These are phyloP conservation scores for Microcyclosporella mali DNA, from an alignment of 2,329 filamentous ascomycete species.

Conservation along the genomic window DNA sequence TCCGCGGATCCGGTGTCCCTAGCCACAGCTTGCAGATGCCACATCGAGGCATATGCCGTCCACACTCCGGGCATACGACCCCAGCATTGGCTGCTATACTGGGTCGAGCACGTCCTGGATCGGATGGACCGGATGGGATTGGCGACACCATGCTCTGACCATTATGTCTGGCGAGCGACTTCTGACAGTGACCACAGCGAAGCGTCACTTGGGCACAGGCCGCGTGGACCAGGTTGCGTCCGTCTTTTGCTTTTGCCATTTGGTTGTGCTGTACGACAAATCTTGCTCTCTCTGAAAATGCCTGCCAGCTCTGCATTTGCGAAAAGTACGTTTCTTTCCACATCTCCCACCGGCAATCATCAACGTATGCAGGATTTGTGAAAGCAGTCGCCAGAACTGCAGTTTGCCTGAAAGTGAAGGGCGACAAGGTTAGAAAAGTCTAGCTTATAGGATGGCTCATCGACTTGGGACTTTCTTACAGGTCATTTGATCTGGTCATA, in stretches of 20 bases:
- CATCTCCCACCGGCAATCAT: slow-evolving; percentile 66
- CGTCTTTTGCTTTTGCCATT: slow-evolving; percentile 57
- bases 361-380: slow-evolving; percentile 68
- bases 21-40: slow-evolving; percentile 58
- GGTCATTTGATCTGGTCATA: slow-evolving; percentile 67
- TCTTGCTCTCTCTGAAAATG: slow-evolving; percentile 67
- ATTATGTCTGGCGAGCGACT: slow-evolving; percentile 46
- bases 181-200: slow-evolving; percentile 68
- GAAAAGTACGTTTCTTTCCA: slow-evolving; percentile 73
- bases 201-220: slow-evolving; percentile 65
- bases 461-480: no score
- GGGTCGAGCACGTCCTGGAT: slow-evolving; percentile 16
- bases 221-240: slow-evolving; percentile 57
- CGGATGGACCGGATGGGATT: slow-evolving; percentile 20
- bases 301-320: slow-evolving; percentile 62
- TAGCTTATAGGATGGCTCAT: no score
- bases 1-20: slow-evolving; percentile 49
- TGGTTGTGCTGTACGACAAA: slow-evolving; percentile 73
- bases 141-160: slow-evolving; percentile 17
- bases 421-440: no score
- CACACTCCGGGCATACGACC: slow-evolving; percentile 56
- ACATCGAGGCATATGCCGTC: slow-evolving; percentile 57
- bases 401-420: no score
- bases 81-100: slow-evolving; percentile 32
- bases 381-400: slow-evolving; percentile 68